Evolutionary conservation across 1,284 basidiomycete species (phyloP), one percentile per base, ranked within the genome.

Genomic region (Tilletia horrida): DNA sequence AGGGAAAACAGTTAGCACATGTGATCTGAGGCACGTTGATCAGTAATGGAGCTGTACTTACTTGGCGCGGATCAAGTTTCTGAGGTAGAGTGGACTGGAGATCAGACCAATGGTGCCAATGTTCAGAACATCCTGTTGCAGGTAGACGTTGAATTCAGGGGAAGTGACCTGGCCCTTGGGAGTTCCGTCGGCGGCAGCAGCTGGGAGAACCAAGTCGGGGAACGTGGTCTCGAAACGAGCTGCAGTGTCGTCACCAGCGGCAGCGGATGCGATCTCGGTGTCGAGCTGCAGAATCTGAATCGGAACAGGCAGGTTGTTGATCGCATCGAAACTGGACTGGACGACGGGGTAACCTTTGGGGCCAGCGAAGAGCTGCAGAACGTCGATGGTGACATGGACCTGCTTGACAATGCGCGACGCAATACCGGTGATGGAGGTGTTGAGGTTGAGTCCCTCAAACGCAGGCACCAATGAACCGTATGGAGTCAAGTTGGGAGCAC

Each of bases 401-500:
- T 40, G 4, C 11, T 67, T 68, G 25, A 79, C 70, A 40, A 78
- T 70, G 42, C 72, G 68, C 48, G 70, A 64, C 9, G 64, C 78
- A 48, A 80, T 74, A 85, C 87, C 87, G 14, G 79, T 73, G 55
- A 90, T 80, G 61, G 83, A 83, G 1, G 87, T 85, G 8, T 82
- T 74, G 44, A 90, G 81, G 18, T 82, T 82, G 31, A 90, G 81
- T 42, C 86, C 85, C 25, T 86, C 84, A 8, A 91, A 83, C 0
- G 86, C 89, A 3, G 85, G 85, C 61, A 84, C 80, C 50, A 91
- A 80, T 1, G 88, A 89, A 4, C 77, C 84, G 77, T 89, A 90
- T 0, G 89, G 88, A 13, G 88, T 86, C 70, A 83, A 45, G 89
- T 67, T 67, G 13, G 27, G 29, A n/a, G 65, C 63, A 2, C 67